A percentile compares a stretch with the other conserved stretches of the same genome.
Evolutionary conservation across 305 asterid species (phyloP).

Genomic region (Fraxinus ornus): DNA sequence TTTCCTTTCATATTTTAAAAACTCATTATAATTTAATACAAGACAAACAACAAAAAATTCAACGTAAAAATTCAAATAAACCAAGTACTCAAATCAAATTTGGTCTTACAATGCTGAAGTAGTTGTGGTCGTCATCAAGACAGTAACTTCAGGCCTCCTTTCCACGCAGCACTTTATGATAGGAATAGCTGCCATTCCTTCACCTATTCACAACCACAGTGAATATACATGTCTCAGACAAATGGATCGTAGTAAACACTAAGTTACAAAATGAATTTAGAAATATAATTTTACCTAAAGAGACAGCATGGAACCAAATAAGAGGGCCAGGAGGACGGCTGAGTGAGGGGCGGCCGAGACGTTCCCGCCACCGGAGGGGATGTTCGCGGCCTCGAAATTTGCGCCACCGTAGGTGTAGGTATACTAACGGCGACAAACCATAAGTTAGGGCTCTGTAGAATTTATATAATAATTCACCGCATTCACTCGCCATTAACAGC

Average conservation of each 20-base stretch:
- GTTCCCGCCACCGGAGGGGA: conserved; percentile 76
- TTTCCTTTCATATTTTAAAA: neutral
- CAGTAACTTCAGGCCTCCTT: conserved; percentile 65
- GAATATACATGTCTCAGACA: neutral
- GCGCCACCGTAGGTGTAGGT: conserved; percentile 85
- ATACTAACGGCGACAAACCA: conserved; percentile 67
- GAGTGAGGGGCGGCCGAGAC: conserved; percentile 76
- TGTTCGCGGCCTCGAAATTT: conserved; percentile 71
- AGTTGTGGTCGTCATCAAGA: conserved; percentile 78
- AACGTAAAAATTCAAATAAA: neutral
- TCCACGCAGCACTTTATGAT: conserved; percentile 68
- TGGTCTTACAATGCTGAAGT: conserved; percentile 77
- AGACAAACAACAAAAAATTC: neutral
- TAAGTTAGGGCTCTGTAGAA: conserved; percentile 68
- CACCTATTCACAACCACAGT: conserved; percentile 46
- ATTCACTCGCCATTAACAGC: conserved; percentile 35
- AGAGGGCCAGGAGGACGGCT: conserved; percentile 76
- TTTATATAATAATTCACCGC: conserved; percentile 54
- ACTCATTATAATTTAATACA: neutral
- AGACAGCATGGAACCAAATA: conserved; percentile 94
- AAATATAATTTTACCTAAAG: conserved; percentile 48
- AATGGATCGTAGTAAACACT: neutral
- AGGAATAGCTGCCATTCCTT: conserved; percentile 86
- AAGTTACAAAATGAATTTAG: neutral
- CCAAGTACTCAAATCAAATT: neutral